These are phyloP conservation scores for Penicillium aurantiogriseum DNA, from an alignment of 2,329 filamentous ascomycete genomes.

Conservation along the genomic window DNA sequence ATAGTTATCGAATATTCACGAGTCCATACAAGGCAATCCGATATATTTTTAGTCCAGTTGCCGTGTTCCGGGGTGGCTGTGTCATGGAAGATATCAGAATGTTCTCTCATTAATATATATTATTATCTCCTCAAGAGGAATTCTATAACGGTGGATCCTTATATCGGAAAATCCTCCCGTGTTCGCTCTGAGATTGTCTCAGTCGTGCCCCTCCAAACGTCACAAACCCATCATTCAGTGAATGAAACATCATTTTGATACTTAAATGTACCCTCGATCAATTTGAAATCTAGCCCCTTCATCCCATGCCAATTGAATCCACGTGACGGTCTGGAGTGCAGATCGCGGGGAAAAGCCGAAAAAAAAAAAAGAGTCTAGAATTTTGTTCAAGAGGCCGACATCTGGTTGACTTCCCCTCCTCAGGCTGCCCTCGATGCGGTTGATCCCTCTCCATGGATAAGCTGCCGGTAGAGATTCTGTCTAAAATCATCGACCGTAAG, in stretches of 20 bases:
- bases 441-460: slow-evolving; percentile 46
- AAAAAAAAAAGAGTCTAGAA: slow-evolving; percentile 7
- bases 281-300: not conserved
- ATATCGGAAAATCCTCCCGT: slow-evolving; percentile 4
- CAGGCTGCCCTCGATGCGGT: slow-evolving; percentile 27
- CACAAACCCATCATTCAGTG: not conserved
- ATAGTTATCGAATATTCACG: not conserved
- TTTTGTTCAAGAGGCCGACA: slow-evolving; percentile 12
- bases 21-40: not conserved
- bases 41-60: not conserved
- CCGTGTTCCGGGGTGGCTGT: not conserved
- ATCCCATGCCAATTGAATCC: slow-evolving; percentile 2
- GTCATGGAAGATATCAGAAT: not conserved
- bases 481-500: slow-evolving; percentile 64
- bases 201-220: not conserved
- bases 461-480: slow-evolving; percentile 63
- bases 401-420: slow-evolving; percentile 4
- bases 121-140: not conserved
- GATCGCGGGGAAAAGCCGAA: slow-evolving; percentile 19
- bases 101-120: not conserved
- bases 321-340: slow-evolving; percentile 23
- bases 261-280: not conserved
- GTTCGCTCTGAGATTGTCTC: not conserved
- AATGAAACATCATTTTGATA: not conserved
- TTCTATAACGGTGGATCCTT: not conserved